phyloP scores from a whole-genome alignment of 2,329 filamentous ascomycete species.

The Nothopassalora personata region DNA sequence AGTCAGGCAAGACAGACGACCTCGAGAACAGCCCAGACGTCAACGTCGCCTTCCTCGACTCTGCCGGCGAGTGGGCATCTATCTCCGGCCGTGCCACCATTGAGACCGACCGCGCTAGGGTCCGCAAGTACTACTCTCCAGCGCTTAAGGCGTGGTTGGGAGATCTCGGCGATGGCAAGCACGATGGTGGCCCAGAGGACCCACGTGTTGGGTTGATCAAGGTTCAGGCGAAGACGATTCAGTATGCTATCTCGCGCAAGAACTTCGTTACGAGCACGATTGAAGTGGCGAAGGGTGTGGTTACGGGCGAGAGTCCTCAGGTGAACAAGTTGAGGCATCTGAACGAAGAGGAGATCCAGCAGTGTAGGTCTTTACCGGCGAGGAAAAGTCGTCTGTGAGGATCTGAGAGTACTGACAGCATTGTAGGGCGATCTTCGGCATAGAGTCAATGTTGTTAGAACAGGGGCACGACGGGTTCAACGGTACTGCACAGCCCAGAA shows the following conservation, averaged over 20 bases:
- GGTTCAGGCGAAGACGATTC: conserved; percentile 65
- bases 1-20: conserved; percentile 82
- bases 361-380: conserved; percentile 41
- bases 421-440: conserved; percentile 7
- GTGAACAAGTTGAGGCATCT: conserved; percentile 76
- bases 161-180: conserved; percentile 74
- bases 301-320: conserved; percentile 64
- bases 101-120: conserved; percentile 60
- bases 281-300: conserved; percentile 69
- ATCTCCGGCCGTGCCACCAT: conserved; percentile 68
- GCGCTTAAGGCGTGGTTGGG: conserved; percentile 78
- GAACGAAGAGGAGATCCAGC: conserved; percentile 57
- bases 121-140: conserved; percentile 71
- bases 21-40: conserved; percentile 65
- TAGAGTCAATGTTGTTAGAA: not conserved
- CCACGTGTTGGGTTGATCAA: conserved; percentile 77
- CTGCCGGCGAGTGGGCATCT: conserved; percentile 77
- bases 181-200: conserved; percentile 76
- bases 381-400: not conserved
- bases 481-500: not conserved
- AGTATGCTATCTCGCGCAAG: conserved; percentile 61
- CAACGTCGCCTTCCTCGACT: conserved; percentile 71
- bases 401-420: not conserved
- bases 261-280: conserved; percentile 59
- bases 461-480: not conserved